Base-by-base conservation (phyloP, 2,329 filamentous ascomycete genomes). In the Aspergillaceae sp. region DNA sequence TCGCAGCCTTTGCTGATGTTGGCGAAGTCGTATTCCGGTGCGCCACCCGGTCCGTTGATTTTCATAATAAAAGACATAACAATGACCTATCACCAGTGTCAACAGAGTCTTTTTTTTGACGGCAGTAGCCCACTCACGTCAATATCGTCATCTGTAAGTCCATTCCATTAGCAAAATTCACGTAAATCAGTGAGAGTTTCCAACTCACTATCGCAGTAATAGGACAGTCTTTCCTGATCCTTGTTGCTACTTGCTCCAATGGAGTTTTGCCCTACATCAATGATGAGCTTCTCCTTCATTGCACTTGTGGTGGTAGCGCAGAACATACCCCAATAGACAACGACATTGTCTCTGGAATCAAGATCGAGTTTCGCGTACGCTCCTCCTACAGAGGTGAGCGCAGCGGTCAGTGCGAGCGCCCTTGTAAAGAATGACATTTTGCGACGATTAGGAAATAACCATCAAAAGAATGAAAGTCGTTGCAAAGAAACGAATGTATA, bases 1-100 rank as follows among this genome's bases (percentile, higher is more conserved):
- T 73, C 76, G 64, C 83, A 87, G 40, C 73, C 74, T 51, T 83
- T 69, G n/a, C 76, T 76, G 5, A 77, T 74, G 50, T 79, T 83
- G 45, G 82, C 77, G 56, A 87, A 82, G 64, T 87, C 84, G 47
- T 82, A 66, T 36, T 72, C 69, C 0, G 76, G 74, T 19, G 66
- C 66, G 8, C 69, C 68, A 26, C 70, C 72, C 3, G 71, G 69
- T 10, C 73, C 74, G 40, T 69, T 74, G 51, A 86, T 75, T 41
- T 70, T 72, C 43, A 75, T 74, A 46, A 86, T 56, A 57, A 87
- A 87, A 1, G 82, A 75, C 42, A 87, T 56, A 1, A 79, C 77
- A 43, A 87, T 80, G 47, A 84, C 75, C 73, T 80, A 48, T 47
- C 30, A 5, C 38, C 45, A 19, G 19, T 44, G 8, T 60, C 36